phyloP scores from a whole-genome alignment of 495 filamentous ascomycete genomes.

The Trichoderma asperelloides region DNA sequence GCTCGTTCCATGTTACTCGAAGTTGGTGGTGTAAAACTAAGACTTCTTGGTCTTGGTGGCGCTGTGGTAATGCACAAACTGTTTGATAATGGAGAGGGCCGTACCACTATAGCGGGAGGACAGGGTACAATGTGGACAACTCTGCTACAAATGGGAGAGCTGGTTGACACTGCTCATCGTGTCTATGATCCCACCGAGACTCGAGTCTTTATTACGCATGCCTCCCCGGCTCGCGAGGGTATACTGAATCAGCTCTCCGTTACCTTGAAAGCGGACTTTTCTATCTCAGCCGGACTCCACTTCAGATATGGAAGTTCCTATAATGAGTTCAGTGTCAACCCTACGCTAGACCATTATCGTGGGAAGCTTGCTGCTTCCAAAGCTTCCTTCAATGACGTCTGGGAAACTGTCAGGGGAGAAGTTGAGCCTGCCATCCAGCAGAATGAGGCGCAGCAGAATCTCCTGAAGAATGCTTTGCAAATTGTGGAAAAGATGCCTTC shows the following conservation, averaged over 20 bases:
- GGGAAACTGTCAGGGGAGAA: constrained; percentile 95
- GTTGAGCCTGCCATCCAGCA: constrained; percentile 87
- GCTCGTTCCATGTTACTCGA: constrained; percentile 90
- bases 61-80: constrained; percentile 99
- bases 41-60: constrained; percentile 86
- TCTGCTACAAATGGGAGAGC: constrained; percentile 93
- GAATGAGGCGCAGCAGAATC: constrained; percentile 84
- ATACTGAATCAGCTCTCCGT: constrained; percentile 97
- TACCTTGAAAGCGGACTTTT: constrained; percentile 96
- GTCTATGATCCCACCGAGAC: constrained; percentile 98
- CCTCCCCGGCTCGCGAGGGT: constrained; percentile 92
- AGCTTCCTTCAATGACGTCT: constrained; percentile 97
- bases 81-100: constrained; percentile 96
- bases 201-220: constrained; percentile 95
- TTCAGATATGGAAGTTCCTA: constrained; percentile 99
- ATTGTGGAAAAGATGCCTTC: constrained; percentile 95
- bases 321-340: constrained; percentile 99
- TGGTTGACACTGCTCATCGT: constrained; percentile 95
- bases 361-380: constrained; percentile 99
- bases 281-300: constrained; percentile 92
- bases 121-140: constrained; percentile 99
- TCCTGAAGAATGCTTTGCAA: constrained; percentile 79
- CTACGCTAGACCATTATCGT: constrained; percentile 94
- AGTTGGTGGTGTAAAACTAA: constrained; percentile 90
- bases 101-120: constrained; percentile 95